Percentiles rank a stretch among this genome's conserved stretches.
Evolutionary conservation across 139 green algal species (phyloP).

Genomic region (Picochlorum sp.): DNA sequence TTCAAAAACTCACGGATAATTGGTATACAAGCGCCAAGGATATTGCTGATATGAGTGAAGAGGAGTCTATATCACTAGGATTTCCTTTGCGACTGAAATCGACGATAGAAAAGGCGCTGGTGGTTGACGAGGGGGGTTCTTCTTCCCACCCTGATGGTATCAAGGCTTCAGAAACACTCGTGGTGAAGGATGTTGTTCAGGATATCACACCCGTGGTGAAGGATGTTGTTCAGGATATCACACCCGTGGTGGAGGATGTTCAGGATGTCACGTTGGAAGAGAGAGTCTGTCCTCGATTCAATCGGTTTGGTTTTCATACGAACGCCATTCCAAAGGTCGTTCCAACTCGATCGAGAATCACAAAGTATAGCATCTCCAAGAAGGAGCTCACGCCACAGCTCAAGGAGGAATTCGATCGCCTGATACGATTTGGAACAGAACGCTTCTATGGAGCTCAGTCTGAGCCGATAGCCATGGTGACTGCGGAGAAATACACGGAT

Average conservation of each 20-base stretch:
- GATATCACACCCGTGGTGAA: too few relatives aligned
- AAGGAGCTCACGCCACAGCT: constrained; percentile 21
- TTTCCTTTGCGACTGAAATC: constrained; percentile 20
- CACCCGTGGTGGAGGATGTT: background rate
- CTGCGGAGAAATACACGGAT: constrained; percentile 37
- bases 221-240: background rate
- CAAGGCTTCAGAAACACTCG: background rate
- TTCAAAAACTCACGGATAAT: constrained; percentile 14
- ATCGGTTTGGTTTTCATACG: background rate
- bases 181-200: too few relatives aligned
- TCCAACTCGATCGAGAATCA: background rate
- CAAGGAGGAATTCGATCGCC: constrained; percentile 27
- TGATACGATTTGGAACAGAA: constrained; percentile 35
- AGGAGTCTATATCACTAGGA: constrained; percentile 13
- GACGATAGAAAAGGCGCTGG: constrained; percentile 2
- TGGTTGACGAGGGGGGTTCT: too few relatives aligned
- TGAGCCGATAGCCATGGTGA: constrained; percentile 34
- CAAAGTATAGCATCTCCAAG: constrained; percentile 24
- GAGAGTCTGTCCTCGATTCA: constrained; percentile 10
- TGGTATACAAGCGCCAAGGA: constrained; percentile 31
- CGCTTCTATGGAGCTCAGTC: constrained; percentile 31
- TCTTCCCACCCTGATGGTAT: too few relatives aligned
- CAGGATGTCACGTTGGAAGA: constrained; percentile 15
- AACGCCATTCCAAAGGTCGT: constrained; percentile 5
- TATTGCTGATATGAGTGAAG: constrained; percentile 23